These are phyloP conservation scores for Aspergillus fumigatus DNA, from an alignment of 2,329 filamentous ascomycete species.

Conservation along the genomic window DNA sequence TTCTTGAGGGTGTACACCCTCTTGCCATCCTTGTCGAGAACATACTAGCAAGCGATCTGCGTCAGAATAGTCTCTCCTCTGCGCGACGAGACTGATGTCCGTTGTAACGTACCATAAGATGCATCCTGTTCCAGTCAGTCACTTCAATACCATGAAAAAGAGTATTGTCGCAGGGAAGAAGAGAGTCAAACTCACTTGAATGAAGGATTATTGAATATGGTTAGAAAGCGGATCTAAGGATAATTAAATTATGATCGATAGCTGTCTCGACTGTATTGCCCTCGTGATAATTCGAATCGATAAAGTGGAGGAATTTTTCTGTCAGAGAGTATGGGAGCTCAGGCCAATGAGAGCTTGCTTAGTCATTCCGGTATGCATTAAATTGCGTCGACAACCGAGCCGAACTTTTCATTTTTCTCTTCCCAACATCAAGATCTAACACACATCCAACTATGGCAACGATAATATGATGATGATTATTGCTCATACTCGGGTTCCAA, in stretches of 20 bases:
- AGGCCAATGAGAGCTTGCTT: conserved; percentile 11
- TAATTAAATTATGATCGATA: conserved; percentile 6
- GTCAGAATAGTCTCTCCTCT: conserved; percentile 7
- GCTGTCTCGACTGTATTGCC: conserved; percentile 9
- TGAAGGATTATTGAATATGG: not conserved
- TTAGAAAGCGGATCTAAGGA: not conserved
- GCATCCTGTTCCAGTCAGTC: conserved; percentile 28
- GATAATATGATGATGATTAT: conserved; percentile 14
- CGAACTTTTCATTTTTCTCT: conserved; percentile 11
- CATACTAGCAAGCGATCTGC: conserved; percentile 57
- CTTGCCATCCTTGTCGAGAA: conserved; percentile 74
- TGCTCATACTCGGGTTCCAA: conserved; percentile 5
- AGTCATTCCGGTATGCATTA: conserved; percentile 14
- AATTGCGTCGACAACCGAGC: conserved; percentile 14
- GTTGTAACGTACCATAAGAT: conserved; percentile 37
- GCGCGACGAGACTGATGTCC: not conserved
- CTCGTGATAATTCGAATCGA: conserved; percentile 11
- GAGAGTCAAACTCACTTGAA: conserved; percentile 24
- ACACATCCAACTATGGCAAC: conserved; percentile 5
- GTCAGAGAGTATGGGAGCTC: conserved; percentile 7
- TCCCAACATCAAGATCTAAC: conserved; percentile 11
- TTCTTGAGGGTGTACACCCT: conserved; percentile 96
- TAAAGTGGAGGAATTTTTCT: conserved; percentile 15
- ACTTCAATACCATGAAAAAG: not conserved
- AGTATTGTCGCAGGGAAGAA: not conserved